phyloP scores from a whole-genome alignment of 129 eudicot species.

The Smallanthus sonchifolius region DNA sequence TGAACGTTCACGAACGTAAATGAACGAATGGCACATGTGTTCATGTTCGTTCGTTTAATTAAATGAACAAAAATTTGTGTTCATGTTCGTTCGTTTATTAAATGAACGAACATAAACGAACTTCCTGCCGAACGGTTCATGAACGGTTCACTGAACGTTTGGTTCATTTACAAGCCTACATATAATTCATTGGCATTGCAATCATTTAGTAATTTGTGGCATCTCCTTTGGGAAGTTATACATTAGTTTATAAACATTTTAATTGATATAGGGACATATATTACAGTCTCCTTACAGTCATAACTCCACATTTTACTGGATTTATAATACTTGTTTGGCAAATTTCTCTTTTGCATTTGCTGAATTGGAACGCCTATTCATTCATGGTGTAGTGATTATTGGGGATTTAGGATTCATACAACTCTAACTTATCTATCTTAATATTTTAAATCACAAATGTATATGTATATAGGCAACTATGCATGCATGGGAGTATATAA shows the following conservation, averaged over 20 bases:
- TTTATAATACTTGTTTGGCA: not conserved
- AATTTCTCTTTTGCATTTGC: not conserved
- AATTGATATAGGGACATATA: not conserved
- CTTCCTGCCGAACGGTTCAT: too few relatives aligned
- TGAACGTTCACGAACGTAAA: too few relatives aligned
- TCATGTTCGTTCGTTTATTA: too few relatives aligned
- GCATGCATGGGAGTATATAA: constrained; percentile 1
- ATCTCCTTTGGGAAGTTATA: constrained; percentile 5
- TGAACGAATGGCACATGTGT: too few relatives aligned
- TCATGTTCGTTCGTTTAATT: too few relatives aligned
- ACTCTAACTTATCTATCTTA: not conserved
- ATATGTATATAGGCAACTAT: not conserved
- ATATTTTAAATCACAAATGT: not conserved
- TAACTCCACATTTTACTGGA: not conserved
- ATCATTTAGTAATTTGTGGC: constrained; percentile 2
- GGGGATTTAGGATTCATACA: not conserved
- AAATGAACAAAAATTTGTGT: too few relatives aligned
- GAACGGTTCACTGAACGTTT: too few relatives aligned
- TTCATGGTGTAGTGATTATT: not conserved
- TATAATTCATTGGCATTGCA: not conserved
- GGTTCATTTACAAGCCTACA: too few relatives aligned
- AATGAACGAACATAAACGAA: too few relatives aligned
- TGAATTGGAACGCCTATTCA: not conserved
- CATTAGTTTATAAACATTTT: not conserved
- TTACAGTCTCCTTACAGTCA: not conserved